These are phyloP conservation scores for Phytophthora agathidicida DNA, from an alignment of 352 stramenopile genomes.

Conservation along the genomic window DNA sequence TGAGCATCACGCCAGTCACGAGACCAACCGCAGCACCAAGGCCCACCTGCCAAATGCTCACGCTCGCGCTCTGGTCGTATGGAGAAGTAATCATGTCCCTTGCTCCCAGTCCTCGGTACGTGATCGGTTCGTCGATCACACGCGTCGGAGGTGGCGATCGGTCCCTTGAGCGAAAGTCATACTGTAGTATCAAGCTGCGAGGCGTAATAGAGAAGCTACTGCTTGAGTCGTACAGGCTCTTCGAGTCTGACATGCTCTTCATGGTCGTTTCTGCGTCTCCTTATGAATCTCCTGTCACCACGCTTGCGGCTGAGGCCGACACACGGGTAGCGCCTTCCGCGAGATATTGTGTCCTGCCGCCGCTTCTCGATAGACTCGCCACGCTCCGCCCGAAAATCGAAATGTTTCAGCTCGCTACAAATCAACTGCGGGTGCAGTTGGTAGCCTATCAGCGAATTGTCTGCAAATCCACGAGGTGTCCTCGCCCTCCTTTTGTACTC, in stretches of 20 bases:
- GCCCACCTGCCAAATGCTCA: conserved; percentile 53
- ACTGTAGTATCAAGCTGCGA: conserved; percentile 34
- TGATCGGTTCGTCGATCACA: conserved; percentile 13
- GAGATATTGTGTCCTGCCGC: conserved; percentile 20
- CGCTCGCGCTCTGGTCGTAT: conserved; percentile 49
- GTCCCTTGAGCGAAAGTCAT: conserved; percentile 36
- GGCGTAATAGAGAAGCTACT: conserved; percentile 42
- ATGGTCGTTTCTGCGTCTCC: conserved; percentile 11
- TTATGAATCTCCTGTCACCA: conserved; percentile 8
- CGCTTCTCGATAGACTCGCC: conserved; percentile 10
- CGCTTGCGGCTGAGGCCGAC: conserved; percentile 11
- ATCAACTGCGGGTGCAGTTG: conserved; percentile 20
- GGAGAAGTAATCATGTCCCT: conserved; percentile 56
- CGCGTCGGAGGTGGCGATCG: conserved; percentile 5
- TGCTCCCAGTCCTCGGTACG: conserved; percentile 37
- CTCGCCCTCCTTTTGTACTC: conserved; percentile 10
- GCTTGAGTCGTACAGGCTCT: conserved; percentile 32
- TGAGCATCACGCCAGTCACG: conserved; percentile 48
- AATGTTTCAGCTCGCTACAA: conserved; percentile 34
- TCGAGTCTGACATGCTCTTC: conserved; percentile 26
- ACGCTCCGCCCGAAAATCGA: conserved; percentile 18
- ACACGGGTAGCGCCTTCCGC: conserved; percentile 1
- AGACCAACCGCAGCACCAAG: conserved; percentile 53
- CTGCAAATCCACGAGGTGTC: conserved; percentile 24
- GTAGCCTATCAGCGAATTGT: conserved; percentile 14